Evolutionary conservation across 1,284 basidiomycete genomes (phyloP), one percentile per base, ranked within the genome.

Genomic region (Moesziomyces antarcticus): DNA sequence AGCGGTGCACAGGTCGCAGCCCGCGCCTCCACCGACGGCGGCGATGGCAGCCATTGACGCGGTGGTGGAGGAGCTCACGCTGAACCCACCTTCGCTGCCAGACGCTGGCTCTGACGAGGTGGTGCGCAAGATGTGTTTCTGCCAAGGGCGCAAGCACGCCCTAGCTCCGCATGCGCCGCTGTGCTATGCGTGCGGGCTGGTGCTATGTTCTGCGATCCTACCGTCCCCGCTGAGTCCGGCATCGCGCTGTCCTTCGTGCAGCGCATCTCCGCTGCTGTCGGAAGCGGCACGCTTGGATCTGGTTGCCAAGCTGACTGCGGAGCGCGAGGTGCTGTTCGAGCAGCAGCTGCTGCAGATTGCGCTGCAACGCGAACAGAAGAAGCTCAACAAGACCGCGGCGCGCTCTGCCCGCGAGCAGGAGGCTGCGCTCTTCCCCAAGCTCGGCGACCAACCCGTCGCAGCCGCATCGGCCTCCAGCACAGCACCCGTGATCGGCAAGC

Each of bases 11-110:
- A 63, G 56, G 7, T 52, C 52, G 14, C 45, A 60, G 30, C 61
- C 65, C 9, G 40, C 65, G 6, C 66, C 60, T 11, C 63, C 72
- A 6, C 63, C 72, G 13, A 75, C 72, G 3, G 45, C 59, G 13
- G 72, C 67, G 42, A 75, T 75, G 72, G 53, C 61, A 7, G 72
- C 72, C 2, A 70, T 75, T 27, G 72, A 75, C 20, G 60, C 63
- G 1, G 72, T 75, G 16, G 43, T 75, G 22, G 21, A 65, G n/a
- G 67, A 75, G 52, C 72, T 75, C 42, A 71, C 72, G 3, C 51
- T 57, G 20, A 20, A 24, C 30, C 46, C 21, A 21, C 52, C 9
- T 9, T 24, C 13, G 40, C 50, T 13, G 13, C 18, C 42, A 18
- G 18, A 35, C 1, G 21, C 56, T 14, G 40, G 42, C 16, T 58